Evolutionary conservation across 495 filamentous ascomycete species (phyloP).

Genomic region (Penicillium dipodomyicola): DNA sequence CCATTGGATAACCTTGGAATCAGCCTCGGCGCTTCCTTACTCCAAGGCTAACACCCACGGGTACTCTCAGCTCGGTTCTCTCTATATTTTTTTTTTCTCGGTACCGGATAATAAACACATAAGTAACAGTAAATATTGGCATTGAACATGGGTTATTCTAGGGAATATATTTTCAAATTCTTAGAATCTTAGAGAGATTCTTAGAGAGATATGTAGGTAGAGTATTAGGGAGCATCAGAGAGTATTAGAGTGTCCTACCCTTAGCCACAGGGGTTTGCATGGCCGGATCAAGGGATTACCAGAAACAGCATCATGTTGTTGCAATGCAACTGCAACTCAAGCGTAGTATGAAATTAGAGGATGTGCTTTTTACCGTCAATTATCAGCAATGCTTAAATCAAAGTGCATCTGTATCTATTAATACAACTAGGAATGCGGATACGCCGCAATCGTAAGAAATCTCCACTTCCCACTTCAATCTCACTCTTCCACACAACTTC

Average conservation of each 20-base stretch:
- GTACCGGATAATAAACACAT: background rate
- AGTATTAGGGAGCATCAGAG: background rate
- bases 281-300: conserved; percentile 8
- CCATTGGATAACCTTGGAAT: background rate
- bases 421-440: conserved; percentile 26
- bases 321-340: conserved; percentile 8
- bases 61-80: background rate
- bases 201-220: no score
- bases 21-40: background rate
- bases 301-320: conserved; percentile 9
- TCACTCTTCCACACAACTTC: conserved; percentile 69
- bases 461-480: conserved; percentile 57
- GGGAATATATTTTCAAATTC: no score
- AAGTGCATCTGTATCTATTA: conserved; percentile 8
- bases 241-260: background rate
- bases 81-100: background rate
- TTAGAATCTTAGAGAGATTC: no score
- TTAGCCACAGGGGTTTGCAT: background rate
- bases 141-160: no score
- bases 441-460: conserved; percentile 20
- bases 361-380: background rate
- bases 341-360: background rate
- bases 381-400: background rate
- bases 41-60: background rate
- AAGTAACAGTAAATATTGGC: no score